Base-by-base conservation (phyloP, 306 rosid genomes). In the Canavalia gladiata region DNA sequence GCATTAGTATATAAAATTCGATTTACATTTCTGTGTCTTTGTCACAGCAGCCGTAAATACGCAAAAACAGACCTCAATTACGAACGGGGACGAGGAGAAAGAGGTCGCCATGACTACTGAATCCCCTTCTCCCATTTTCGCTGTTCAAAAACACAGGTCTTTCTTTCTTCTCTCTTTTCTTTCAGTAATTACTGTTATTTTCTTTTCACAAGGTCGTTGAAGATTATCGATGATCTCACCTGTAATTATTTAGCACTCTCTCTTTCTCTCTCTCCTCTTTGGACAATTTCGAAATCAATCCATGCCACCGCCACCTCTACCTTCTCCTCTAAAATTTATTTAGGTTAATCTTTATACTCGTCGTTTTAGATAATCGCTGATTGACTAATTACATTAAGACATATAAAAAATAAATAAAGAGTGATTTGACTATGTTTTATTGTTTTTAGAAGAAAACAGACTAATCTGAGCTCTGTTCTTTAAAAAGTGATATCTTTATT, bases 81-180 rank as follows among this genome's bases (percentile, higher is more conserved):
- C 11, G 52, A 41, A 8, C 35, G n/a, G 13, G 1, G 51, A 66
- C 31, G 12, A 66, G 72, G 7, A 35, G 4, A 13, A 0, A 7
- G 3, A 29, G 18, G 51, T 0, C 4, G 56, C 25, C 52, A 77
- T 77, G 81, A 34, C 65, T 77, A 7, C 74, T 64, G 63, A 75
- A 59, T 57, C 70, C 43, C 6, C 69, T 43, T 58, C 50, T 37
- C 49, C 58, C 3, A 45, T 31, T 25, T 72, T 66, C 52, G 2
- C 55, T 10, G 2, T 11, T 74, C 79, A 33, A 37, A 33, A 62
- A 8, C 81, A 3, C 63, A 65, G 81, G 81, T 77, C 51, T 52
- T 47, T 37, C 28, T 65, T 50, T n/a, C 6, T n/a, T 1, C 31
- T 57, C 42, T 45, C 11, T 56, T 59, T 18, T 56, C 60, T 13